A percentile compares a stretch with the other conserved stretches of the same genome.
phyloP scores from a whole-genome alignment of 2,329 filamentous ascomycete species.

The Microascus cirrosus region DNA sequence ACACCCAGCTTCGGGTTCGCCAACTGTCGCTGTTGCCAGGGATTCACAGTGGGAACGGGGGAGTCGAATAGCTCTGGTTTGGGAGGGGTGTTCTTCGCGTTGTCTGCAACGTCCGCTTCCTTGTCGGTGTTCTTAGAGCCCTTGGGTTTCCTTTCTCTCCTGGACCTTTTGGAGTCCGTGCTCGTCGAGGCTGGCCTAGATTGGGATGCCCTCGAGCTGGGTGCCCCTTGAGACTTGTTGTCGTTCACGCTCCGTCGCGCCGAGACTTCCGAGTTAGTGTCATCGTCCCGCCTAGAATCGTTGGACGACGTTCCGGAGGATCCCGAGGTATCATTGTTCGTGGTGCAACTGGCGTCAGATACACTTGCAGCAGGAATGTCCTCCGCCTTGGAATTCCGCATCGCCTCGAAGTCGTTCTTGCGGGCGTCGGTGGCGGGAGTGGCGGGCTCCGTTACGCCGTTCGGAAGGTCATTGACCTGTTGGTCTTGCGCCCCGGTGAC shows the following conservation, averaged over 20 bases:
- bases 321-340: slow-evolving; percentile 2
- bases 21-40: slow-evolving; percentile 67
- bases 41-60: slow-evolving; percentile 71
- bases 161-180: slow-evolving; percentile 25
- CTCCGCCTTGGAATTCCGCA: background rate
- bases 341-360: slow-evolving; percentile 5
- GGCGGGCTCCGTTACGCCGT: background rate
- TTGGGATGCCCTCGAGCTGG: slow-evolving; percentile 2
- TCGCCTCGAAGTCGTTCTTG: background rate
- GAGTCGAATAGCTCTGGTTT: slow-evolving; percentile 67
- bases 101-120: slow-evolving; percentile 39
- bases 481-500: background rate
- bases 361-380: background rate
- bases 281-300: slow-evolving; percentile 3
- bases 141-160: slow-evolving; percentile 53
- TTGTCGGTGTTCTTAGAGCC: slow-evolving; percentile 34
- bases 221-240: background rate
- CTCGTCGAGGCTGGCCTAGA: slow-evolving; percentile 6
- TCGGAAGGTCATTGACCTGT: background rate
- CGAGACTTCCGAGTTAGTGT: slow-evolving; percentile 1
- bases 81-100: slow-evolving; percentile 41
- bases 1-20: slow-evolving; percentile 32
- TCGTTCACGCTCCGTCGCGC: slow-evolving; percentile 4
- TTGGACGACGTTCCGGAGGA: slow-evolving; percentile 1
- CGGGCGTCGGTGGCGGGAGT: background rate